These are phyloP conservation scores for Leccinum solheimii DNA, from an alignment of 1,284 basidiomycete species.

Conservation along the genomic window DNA sequence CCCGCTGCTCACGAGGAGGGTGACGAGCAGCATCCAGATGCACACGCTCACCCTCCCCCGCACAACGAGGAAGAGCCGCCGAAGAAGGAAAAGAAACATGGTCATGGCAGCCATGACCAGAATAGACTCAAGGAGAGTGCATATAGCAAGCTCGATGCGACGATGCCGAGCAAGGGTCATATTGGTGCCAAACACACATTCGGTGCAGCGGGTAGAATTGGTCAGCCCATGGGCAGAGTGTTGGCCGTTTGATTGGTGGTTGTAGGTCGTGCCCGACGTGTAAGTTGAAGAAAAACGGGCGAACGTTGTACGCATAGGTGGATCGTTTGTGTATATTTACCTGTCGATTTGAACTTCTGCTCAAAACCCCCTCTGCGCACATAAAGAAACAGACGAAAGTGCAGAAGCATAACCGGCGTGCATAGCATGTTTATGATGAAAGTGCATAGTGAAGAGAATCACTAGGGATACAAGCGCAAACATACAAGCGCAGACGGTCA, in stretches of 20 bases:
- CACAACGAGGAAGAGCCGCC: slow-evolving; percentile 53
- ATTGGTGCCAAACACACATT: slow-evolving; percentile 36
- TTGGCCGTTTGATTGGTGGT: slow-evolving; percentile 35
- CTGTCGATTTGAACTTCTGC: slow-evolving; percentile 5
- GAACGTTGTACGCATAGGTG: slow-evolving; percentile 6
- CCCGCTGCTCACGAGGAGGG: slow-evolving; percentile 49
- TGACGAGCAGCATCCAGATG: slow-evolving; percentile 31
- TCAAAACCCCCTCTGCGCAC: background rate
- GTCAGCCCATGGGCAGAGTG: slow-evolving; percentile 56
- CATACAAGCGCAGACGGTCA: slow-evolving; percentile 28
- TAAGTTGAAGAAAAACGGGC: background rate
- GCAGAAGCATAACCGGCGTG: slow-evolving; percentile 9
- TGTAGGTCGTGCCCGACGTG: background rate
- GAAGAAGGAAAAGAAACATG: slow-evolving; percentile 53
- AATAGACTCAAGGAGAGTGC: slow-evolving; percentile 50
- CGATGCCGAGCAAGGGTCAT: slow-evolving; percentile 52
- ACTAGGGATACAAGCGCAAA: slow-evolving; percentile 27
- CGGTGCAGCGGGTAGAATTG: slow-evolving; percentile 53
- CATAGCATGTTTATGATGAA: slow-evolving; percentile 18
- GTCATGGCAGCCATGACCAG: slow-evolving; percentile 46
- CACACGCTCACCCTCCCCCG: slow-evolving; percentile 33
- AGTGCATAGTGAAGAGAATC: slow-evolving; percentile 20
- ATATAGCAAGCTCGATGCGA: slow-evolving; percentile 51
- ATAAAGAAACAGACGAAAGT: background rate
- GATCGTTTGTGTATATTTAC: slow-evolving; percentile 24